Base-by-base conservation (phyloP, 202 grass and related monocot genomes). In the Setaria viridis region DNA sequence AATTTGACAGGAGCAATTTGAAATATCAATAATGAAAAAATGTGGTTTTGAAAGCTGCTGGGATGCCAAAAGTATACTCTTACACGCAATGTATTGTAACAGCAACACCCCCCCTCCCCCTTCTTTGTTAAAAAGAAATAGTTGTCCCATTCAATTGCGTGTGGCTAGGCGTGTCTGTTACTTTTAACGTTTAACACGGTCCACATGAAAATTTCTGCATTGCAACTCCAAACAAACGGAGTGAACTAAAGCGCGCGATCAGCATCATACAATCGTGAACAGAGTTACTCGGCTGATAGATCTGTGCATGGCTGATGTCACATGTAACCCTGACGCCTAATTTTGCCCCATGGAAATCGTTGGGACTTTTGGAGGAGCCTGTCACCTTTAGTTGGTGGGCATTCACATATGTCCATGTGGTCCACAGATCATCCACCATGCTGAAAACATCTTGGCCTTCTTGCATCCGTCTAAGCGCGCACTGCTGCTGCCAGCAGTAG, bases 361-460 rank as follows among this genome's bases (percentile, higher is more conserved):
- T 71, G n/a, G 4, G 19, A 5, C 68, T 29, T 71, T 71, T 48
- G 68, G 43, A 29, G 68, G 68, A 71, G 43, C 68, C 21, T 60
- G 48, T 48, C 68, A 14, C 45, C 69, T 72, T 72, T 30, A 32
- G 45, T 72, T 72, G n/a, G 69, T 49, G 69, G 21, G 41, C n/a
- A 72, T 9, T 6, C 25, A 72, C 4, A 13, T 32, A 62, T 63
- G 60, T 6, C 29, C 25, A 62, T 60, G 57, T 9, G 57, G 57
- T 60, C 57, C n/a, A 12, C 58, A 62, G 21, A 62, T 62, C 9
- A 5, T 12, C 21, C 60, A 58, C 25, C 20, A 19, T 20, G 62
- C 39, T 84, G 81, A 74, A 64, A 84, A 79, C 58, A 84, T n/a
- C 57, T 39, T 16, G 20, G 47, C 75, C 60, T 46, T 53, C 14